Evolutionary conservation across 495 filamentous ascomycete genomes (phyloP), one percentile per base, ranked within the genome.

Genomic region (Aspergillus bridgeri): DNA sequence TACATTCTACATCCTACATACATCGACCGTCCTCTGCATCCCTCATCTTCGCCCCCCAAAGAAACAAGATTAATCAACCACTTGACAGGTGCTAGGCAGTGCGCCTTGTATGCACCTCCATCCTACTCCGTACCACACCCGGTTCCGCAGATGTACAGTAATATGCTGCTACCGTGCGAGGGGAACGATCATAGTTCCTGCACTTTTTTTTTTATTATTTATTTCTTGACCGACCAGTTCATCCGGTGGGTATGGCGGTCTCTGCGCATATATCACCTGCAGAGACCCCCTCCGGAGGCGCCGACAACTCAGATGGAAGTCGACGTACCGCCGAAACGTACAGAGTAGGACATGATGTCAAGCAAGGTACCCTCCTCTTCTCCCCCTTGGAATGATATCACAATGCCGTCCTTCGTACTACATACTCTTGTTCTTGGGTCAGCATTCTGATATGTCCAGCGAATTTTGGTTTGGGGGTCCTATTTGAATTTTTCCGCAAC

Each of bases 341-440:
- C n/a, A n/a, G n/a, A n/a, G n/a, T 19, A 52, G 27, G 49, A 18
- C 47, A 17, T 48, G 47, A 24, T 52, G 49, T 20, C 29, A 52
- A 52, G 27, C 27, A 52, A 52, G 49, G 49, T 52, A 52, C 49
- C 19, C n/a, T n/a, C n/a, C n/a, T n/a, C n/a, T n/a, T n/a, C n/a
- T n/a, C n/a, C n/a, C 25, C 17, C 49, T 17, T 27, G 17, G 24
- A 51, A 18, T 51, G 49, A 52, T 52, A 52, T 52, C 49, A 52
- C 49, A 52, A 27, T 52, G n/a, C n/a, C 49, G 5, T 25, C 6
- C 6, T 42, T 29, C 18, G 49, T 42, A 42, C 49, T 13, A 52
- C 49, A 29, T 29, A 29, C 27, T 38, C 33, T 38, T 38, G 33
- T 38, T 38, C 17, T 38, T 38, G 33, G 5, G 33, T 38, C 1